These are phyloP conservation scores for Celoporthe dispersa DNA, from an alignment of 2,329 filamentous ascomycete species.

Conservation along the genomic window DNA sequence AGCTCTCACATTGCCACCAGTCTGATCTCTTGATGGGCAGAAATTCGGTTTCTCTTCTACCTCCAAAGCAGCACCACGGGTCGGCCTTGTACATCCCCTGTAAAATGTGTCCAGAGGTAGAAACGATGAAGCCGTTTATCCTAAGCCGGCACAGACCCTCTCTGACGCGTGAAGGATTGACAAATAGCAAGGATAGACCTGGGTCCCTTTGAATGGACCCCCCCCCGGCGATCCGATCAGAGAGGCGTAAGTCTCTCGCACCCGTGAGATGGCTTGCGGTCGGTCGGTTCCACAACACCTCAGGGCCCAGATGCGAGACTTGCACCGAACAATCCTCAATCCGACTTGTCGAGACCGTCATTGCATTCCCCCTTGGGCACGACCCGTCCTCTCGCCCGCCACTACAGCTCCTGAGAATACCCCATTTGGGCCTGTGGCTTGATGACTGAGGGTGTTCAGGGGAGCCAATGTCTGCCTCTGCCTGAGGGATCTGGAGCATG, in stretches of 20 bases:
- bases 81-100: background rate
- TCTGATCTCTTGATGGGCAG: background rate
- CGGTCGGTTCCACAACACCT: background rate
- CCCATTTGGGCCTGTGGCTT: conserved; percentile 1
- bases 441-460: background rate
- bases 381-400: background rate
- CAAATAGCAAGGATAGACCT: conserved; percentile 22
- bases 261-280: conserved; percentile 16
- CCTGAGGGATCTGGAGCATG: conserved; percentile 9
- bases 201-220: background rate
- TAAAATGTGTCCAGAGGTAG: background rate
- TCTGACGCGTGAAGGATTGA: conserved; percentile 18
- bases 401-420: conserved; percentile 14
- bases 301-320: background rate
- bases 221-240: conserved; percentile 13
- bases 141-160: background rate
- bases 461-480: conserved; percentile 13
- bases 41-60: too few relatives aligned
- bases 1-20: background rate
- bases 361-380: background rate
- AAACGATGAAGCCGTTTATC: background rate
- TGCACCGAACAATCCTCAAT: conserved; percentile 8
- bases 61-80: background rate
- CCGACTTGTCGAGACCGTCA: background rate
- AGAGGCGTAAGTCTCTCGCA: conserved; percentile 15